Conservation (phyloP, 2,329 filamentous ascomycete species). For the Hypomyces rosellus region DNA sequence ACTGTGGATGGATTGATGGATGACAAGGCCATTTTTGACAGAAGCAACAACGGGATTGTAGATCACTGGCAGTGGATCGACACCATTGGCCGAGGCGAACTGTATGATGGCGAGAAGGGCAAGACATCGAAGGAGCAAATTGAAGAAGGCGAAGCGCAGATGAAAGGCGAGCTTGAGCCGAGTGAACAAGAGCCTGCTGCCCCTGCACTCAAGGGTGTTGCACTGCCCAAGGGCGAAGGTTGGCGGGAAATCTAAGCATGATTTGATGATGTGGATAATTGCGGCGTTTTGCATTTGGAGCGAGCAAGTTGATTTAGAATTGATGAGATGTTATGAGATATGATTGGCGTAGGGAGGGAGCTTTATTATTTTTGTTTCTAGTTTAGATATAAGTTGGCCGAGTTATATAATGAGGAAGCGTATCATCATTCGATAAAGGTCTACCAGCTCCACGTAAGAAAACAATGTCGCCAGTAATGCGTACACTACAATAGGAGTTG, state of each 20-base stretch:
- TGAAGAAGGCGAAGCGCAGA: constrained; percentile 28
- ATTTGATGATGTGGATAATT: constrained; percentile 20
- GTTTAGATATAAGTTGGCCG: no score
- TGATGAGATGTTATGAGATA: no score
- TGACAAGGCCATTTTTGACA: constrained; percentile 47
- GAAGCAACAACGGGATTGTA: constrained; percentile 32
- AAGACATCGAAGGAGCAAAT: constrained; percentile 27
- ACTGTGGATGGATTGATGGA: constrained; percentile 34
- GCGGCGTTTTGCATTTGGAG: not conserved
- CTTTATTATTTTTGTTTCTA: no score
- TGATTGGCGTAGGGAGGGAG: no score
- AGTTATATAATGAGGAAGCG: no score
- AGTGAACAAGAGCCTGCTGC: constrained; percentile 18
- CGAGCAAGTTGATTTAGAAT: no score
- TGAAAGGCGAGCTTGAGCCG: constrained; percentile 31
- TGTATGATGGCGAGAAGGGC: constrained; percentile 21
- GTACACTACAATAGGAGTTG: no score
- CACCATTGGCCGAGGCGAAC: constrained; percentile 41
- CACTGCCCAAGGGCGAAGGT: constrained; percentile 39
- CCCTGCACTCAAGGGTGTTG: not conserved
- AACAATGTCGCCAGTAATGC: no score
- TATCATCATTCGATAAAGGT: no score
- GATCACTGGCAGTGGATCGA: constrained; percentile 49
- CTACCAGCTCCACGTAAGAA: no score
- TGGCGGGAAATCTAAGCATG: constrained; percentile 45